phyloP scores from a whole-genome alignment of 768 basidiomycete genomes.

The Amanita molliuscula region DNA sequence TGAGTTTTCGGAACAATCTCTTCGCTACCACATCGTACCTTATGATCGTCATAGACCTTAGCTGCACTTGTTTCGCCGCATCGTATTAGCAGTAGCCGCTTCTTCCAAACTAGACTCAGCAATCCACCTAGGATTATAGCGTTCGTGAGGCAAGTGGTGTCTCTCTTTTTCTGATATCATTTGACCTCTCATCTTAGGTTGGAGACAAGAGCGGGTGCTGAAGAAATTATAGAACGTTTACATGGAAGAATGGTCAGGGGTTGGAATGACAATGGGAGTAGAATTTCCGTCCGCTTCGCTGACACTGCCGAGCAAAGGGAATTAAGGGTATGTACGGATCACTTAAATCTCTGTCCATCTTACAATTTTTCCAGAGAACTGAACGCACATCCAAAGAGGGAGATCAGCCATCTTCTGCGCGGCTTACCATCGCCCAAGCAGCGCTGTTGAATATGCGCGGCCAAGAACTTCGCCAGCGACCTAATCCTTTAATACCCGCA shows the following conservation, averaged over 20 bases:
- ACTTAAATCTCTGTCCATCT: slow-evolving; percentile 1
- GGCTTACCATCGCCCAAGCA: slow-evolving; percentile 71
- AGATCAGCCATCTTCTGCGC: slow-evolving; percentile 44
- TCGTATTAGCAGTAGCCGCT: slow-evolving; percentile 63
- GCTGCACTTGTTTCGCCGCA: slow-evolving; percentile 58
- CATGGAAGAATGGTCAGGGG: slow-evolving; percentile 77
- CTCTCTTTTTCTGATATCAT: slow-evolving; percentile 1
- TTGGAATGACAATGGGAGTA: slow-evolving; percentile 65
- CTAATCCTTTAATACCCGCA: slow-evolving; percentile 14
- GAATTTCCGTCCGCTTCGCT: slow-evolving; percentile 74
- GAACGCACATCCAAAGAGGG: slow-evolving; percentile 54
- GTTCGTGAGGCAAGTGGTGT: slow-evolving; percentile 54
- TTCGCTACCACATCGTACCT: not conserved
- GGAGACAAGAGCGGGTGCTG: slow-evolving; percentile 61
- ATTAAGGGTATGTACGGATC: slow-evolving; percentile 42
- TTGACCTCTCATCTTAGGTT: slow-evolving; percentile 31
- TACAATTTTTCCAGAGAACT: slow-evolving; percentile 31
- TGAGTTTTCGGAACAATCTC: slow-evolving; percentile 17
- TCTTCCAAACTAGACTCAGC: slow-evolving; percentile 72
- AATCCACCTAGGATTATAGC: slow-evolving; percentile 73
- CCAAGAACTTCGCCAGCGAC: slow-evolving; percentile 34
- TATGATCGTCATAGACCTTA: slow-evolving; percentile 37
- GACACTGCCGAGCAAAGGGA: slow-evolving; percentile 73
- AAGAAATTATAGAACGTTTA: slow-evolving; percentile 67
- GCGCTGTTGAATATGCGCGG: slow-evolving; percentile 68